These are phyloP conservation scores for Aspergillus tanneri DNA, from an alignment of 2,329 filamentous ascomycete genomes.

Conservation along the genomic window DNA sequence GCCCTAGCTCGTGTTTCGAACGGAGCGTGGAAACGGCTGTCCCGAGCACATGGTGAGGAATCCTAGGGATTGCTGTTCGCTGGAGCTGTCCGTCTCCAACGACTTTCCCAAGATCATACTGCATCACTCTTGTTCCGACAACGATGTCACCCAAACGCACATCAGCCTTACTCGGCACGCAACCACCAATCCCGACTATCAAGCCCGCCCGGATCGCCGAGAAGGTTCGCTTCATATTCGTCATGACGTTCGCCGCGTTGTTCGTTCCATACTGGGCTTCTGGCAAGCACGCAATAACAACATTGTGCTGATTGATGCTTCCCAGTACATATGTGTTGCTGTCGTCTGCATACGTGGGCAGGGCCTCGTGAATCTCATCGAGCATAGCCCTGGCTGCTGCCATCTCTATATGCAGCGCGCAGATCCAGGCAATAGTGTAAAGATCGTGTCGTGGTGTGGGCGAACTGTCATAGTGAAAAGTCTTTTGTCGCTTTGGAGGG, in stretches of 20 bases:
- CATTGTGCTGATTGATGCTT: background rate
- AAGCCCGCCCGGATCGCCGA: background rate
- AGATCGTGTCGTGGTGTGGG: background rate
- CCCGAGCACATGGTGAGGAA: slow-evolving; percentile 2
- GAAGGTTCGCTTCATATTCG: slow-evolving; percentile 1
- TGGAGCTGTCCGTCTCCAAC: slow-evolving; percentile 9
- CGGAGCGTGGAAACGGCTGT: slow-evolving; percentile 1
- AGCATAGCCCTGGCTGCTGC: slow-evolving; percentile 1
- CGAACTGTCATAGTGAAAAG: background rate
- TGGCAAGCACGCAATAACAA: slow-evolving; percentile 5
- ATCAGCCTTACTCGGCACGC: slow-evolving; percentile 18
- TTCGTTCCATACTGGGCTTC: background rate
- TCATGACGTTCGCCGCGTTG: background rate
- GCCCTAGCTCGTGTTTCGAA: background rate
- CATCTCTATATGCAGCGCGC: background rate
- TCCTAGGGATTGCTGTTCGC: slow-evolving; percentile 11
- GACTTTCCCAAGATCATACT: slow-evolving; percentile 22
- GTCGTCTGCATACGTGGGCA: background rate
- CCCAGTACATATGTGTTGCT: slow-evolving; percentile 3
- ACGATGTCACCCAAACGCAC: slow-evolving; percentile 27
- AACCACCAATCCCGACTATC: slow-evolving; percentile 15
- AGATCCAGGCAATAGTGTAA: slow-evolving; percentile 3
- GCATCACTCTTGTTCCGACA: slow-evolving; percentile 21
- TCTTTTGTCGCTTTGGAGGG: slow-evolving; percentile 6
- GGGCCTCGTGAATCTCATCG: background rate